Evolutionary conservation across 179 eudicot genomes (phyloP), one percentile per base, ranked within the genome.

Genomic region (Silene noctiflora): DNA sequence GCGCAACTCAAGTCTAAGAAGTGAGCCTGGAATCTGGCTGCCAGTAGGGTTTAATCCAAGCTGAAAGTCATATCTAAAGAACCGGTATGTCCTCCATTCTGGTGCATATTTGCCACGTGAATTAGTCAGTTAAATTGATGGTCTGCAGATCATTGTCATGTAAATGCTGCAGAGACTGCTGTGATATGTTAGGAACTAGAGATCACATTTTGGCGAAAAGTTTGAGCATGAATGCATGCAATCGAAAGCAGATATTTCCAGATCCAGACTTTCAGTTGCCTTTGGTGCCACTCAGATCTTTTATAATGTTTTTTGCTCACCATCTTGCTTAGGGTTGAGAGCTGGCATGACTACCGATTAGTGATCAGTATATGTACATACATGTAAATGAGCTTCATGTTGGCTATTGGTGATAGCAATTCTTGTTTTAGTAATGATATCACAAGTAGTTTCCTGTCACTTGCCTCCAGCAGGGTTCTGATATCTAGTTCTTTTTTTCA

Each of bases 1-100:
- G 63, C 75, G 1, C 59, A 20, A 13, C 22, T 73, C 65, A 81
- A 73, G 74, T 63, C 75, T 24, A 35, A 33, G 6, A 72, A 76
- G 72, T 66, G 70, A 72, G 61, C 25, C 7, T 19, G 46, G 19
- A 14, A 22, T 35, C 24, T 53, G 63, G 60, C 72, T 62, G 16
- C 35, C 64, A 24, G 9, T 39, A 27, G 44, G 24, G 44, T 29
- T 55, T 10, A 55, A 25, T 27, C n/a, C 42, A 72, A n/a, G 46
- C 64, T 72, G 25, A 31, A 68, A 35, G 3, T 56, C 46, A 72
- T 25, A 17, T 55, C 64, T n/a, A 29, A 7, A 55, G 64, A 72
- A 27, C 75, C 29, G 75, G 75, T 72, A 29, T 31, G 25, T 5
- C 42, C 42, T 72, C 17, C 33, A 51, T 12, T 16, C 48, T 56